A percentile compares a stretch with the other conserved stretches of the same genome.
These are phyloP conservation scores for Neocucurbitaria cava DNA, from an alignment of 2,329 filamentous ascomycete genomes.

Conservation along the genomic window DNA sequence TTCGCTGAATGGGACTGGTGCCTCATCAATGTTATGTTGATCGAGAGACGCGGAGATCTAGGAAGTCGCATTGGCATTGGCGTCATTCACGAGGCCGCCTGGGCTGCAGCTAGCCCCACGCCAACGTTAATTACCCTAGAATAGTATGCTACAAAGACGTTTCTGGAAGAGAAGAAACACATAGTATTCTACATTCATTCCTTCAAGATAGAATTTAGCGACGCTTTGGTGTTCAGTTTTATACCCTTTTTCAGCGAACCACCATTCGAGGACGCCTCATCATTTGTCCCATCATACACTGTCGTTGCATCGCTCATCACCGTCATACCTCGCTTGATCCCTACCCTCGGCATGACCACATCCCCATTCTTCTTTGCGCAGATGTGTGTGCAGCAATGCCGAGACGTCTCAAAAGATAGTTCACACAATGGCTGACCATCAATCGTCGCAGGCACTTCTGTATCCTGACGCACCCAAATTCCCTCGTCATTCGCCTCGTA, in stretches of 20 bases:
- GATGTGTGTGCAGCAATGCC: constrained; percentile 4
- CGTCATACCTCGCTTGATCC: constrained; percentile 4
- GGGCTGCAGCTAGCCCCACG: no score
- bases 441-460: constrained; percentile 6
- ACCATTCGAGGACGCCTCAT: not conserved
- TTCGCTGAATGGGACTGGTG: no score
- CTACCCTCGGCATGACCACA: constrained; percentile 2
- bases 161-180: no score
- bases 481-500: constrained; percentile 19
- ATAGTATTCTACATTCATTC: no score
- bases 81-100: no score
- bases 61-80: no score
- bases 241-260: not conserved
- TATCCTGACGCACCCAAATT: constrained; percentile 3
- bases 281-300: not conserved
- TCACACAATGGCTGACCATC: constrained; percentile 10
- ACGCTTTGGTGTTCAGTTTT: no score
- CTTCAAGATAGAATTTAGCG: no score
- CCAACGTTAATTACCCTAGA: no score
- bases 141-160: no score
- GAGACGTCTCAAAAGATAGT: not conserved
- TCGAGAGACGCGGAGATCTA: no score
- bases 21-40: no score
- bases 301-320: constrained; percentile 7
- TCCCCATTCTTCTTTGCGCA: constrained; percentile 4